Conservation (phyloP, 2,329 filamentous ascomycete species). For the Didymella keratinophila region DNA sequence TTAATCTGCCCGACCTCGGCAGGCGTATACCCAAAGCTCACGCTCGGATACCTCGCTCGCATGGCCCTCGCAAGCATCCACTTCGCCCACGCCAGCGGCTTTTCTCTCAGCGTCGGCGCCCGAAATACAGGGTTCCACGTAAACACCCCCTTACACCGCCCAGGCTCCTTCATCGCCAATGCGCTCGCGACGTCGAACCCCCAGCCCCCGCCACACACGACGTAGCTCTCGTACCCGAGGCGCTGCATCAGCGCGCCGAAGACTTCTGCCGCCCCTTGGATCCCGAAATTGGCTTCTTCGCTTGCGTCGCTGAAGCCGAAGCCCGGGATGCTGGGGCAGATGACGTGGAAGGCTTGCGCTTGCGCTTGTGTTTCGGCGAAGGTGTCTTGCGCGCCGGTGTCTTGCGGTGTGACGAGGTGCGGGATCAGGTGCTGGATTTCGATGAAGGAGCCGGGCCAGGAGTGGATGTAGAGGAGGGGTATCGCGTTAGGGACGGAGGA, state of each 20-base stretch:
- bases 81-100: constrained; percentile 62
- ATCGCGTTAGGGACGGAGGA: constrained; percentile 64
- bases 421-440: constrained; percentile 65
- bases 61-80: constrained; percentile 61
- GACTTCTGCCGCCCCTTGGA: constrained; percentile 62
- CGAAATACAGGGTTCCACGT: constrained; percentile 65
- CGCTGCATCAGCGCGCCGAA: constrained; percentile 67
- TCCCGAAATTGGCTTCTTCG: constrained; percentile 58
- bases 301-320: constrained; percentile 73
- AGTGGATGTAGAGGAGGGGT: constrained; percentile 70
- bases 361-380: constrained; percentile 5
- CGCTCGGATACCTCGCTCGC: constrained; percentile 50
- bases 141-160: constrained; percentile 67
- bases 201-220: constrained; percentile 64
- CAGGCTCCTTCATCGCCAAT: constrained; percentile 58
- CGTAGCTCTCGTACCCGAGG: constrained; percentile 66
- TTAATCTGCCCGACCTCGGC: constrained; percentile 42
- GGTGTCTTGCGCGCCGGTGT: constrained; percentile 29
- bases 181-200: constrained; percentile 54
- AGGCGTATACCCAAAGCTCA: constrained; percentile 64
- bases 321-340: constrained; percentile 71
- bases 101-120: constrained; percentile 57
- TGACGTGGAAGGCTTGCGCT: constrained; percentile 66
- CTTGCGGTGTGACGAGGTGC: not conserved
- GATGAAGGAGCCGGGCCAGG: constrained; percentile 71